phyloP scores from a whole-genome alignment of 148 eudicot species.

The Tetragonia tetragonoides region DNA sequence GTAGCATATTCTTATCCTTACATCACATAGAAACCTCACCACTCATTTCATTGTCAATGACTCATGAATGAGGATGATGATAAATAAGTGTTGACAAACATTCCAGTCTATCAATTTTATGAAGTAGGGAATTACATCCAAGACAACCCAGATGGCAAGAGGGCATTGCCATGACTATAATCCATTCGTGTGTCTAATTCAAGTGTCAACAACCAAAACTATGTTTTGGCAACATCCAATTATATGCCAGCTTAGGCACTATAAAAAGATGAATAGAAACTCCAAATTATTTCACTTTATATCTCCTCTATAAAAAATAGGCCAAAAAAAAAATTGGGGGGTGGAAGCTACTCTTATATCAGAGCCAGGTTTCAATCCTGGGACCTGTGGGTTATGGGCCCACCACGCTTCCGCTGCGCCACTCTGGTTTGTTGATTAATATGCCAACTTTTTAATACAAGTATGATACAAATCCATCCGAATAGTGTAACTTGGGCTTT shows the following conservation, averaged over 20 bases:
- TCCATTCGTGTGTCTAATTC: slow-evolving; percentile 24
- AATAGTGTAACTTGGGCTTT: too few species aligned
- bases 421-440: slow-evolving; percentile 9
- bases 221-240: slow-evolving; percentile 20
- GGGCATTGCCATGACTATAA: not conserved
- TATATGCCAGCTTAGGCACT: slow-evolving; percentile 2
- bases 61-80: not conserved
- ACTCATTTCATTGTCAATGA: slow-evolving; percentile 7
- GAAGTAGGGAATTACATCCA: not conserved
- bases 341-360: slow-evolving; percentile 19
- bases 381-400: slow-evolving; percentile 30
- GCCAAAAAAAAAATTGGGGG: not conserved
- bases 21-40: not conserved
- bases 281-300: slow-evolving; percentile 14
- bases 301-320: not conserved
- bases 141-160: slow-evolving; percentile 7
- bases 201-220: slow-evolving; percentile 2
- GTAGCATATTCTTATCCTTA: not conserved
- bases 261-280: not conserved
- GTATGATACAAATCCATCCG: too few species aligned
- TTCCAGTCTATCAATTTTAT: not conserved
- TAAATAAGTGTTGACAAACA: not conserved
- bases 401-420: slow-evolving; percentile 32
- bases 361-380: slow-evolving; percentile 32
- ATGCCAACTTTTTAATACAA: not conserved